Conservation (phyloP, 345 rosid species). For the Aegle marmelos region DNA sequence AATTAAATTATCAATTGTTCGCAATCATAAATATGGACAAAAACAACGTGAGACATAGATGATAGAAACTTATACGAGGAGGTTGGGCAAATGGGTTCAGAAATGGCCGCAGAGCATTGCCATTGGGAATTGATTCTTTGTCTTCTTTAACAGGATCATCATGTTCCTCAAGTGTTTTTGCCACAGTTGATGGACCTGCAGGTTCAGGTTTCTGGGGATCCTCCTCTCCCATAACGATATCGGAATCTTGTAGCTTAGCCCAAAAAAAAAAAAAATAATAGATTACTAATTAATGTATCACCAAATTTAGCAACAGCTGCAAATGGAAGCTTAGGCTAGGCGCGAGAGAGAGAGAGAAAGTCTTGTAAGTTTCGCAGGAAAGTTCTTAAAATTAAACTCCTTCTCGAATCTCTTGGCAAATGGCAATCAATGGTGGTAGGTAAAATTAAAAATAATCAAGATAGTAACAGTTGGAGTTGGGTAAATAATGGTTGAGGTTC, state of each 20-base stretch:
- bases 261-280: background rate
- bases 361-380: conserved; percentile 7
- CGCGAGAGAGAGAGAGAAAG: background rate
- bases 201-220: conserved; percentile 21
- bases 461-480: background rate
- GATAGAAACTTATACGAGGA: conserved; percentile 8
- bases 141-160: conserved; percentile 13
- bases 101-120: background rate
- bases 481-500: background rate
- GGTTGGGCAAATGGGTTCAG: conserved; percentile 19
- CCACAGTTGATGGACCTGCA: conserved; percentile 8
- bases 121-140: background rate
- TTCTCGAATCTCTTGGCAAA: no score
- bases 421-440: conserved; percentile 20
- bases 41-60: background rate
- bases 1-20: background rate
- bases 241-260: conserved; percentile 28
- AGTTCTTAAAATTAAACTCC: background rate
- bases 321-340: background rate
- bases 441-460: background rate
- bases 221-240: conserved; percentile 34
- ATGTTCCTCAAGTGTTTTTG: conserved; percentile 1
- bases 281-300: background rate
- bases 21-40: background rate
- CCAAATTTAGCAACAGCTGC: background rate